Conservation (phyloP, 163 green algal species). For the Trebouxia gelatinosa region DNA sequence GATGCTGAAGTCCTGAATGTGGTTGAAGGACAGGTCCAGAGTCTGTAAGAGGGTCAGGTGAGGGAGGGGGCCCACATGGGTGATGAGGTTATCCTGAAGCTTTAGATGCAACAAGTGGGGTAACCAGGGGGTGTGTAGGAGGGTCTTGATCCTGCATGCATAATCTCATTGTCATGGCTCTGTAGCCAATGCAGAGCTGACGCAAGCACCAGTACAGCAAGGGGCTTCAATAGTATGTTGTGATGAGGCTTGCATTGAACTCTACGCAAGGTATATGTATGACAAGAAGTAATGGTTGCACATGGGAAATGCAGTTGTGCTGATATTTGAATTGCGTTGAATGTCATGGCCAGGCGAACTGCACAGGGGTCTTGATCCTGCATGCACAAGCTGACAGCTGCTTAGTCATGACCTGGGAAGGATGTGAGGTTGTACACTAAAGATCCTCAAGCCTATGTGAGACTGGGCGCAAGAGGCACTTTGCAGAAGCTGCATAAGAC, state of each 20-base stretch:
- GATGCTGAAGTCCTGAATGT: background rate
- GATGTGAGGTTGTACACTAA: background rate
- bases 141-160: conserved; percentile 15
- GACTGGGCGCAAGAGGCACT: background rate
- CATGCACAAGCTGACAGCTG: no score
- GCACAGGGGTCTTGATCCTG: no score
- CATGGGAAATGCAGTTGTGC: no score
- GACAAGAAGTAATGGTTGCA: background rate
- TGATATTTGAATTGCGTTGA: no score
- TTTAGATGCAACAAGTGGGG: conserved; percentile 28
- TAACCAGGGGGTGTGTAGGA: conserved; percentile 21
- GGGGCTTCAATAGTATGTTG: no score
- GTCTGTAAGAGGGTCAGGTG: background rate
- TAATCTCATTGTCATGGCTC: no score
- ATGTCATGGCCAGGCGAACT: no score
- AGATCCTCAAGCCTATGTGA: background rate
- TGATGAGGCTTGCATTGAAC: background rate
- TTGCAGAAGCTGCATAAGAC: background rate
- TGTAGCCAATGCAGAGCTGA: background rate
- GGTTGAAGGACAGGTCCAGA: conserved; percentile 39
- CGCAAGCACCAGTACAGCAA: no score
- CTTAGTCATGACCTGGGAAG: no score
- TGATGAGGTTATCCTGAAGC: conserved; percentile 34
- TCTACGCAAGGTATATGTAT: background rate
- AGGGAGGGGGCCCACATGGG: background rate